Percentiles rank a stretch among this genome's conserved stretches.
Evolutionary conservation across 305 asterid genomes (phyloP).

Genomic region (Plantago coronopus): DNA sequence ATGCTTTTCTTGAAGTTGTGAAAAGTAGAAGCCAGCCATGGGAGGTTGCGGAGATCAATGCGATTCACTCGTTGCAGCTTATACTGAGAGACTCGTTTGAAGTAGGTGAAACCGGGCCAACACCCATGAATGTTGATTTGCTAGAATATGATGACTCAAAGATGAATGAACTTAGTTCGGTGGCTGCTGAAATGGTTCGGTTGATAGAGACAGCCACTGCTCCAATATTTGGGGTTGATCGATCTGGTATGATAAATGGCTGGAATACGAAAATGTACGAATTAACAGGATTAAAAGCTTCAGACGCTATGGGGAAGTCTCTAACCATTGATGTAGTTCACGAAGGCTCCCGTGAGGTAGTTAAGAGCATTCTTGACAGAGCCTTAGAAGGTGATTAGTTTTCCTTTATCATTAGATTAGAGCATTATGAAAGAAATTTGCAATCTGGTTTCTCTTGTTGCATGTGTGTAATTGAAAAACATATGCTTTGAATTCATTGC

Average conservation of each 20-base stretch:
- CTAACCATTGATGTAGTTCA: slow-evolving; percentile 43
- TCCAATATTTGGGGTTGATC: slow-evolving; percentile 68
- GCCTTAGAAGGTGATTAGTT: slow-evolving; percentile 51
- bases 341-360: slow-evolving; percentile 44
- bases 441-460: neutral
- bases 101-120: slow-evolving; percentile 27
- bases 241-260: slow-evolving; percentile 52
- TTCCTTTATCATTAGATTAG: slow-evolving; percentile 1
- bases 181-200: slow-evolving; percentile 50
- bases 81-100: slow-evolving; percentile 54
- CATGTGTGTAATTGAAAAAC: neutral
- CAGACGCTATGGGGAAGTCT: slow-evolving; percentile 57
- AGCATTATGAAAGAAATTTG: neutral
- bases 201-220: slow-evolving; percentile 55
- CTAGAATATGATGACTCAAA: slow-evolving; percentile 21
- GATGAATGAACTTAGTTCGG: slow-evolving; percentile 39
- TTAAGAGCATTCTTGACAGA: slow-evolving; percentile 35
- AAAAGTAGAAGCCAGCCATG: slow-evolving; percentile 56
- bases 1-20: slow-evolving; percentile 60
- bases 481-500: neutral
- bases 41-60: slow-evolving; percentile 61
- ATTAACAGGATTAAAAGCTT: slow-evolving; percentile 45
- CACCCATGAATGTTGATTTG: slow-evolving; percentile 16
- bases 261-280: slow-evolving; percentile 71
- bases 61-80: slow-evolving; percentile 68